These are phyloP conservation scores for Penicillium maclennaniae DNA, from an alignment of 495 filamentous ascomycete genomes.

Conservation along the genomic window DNA sequence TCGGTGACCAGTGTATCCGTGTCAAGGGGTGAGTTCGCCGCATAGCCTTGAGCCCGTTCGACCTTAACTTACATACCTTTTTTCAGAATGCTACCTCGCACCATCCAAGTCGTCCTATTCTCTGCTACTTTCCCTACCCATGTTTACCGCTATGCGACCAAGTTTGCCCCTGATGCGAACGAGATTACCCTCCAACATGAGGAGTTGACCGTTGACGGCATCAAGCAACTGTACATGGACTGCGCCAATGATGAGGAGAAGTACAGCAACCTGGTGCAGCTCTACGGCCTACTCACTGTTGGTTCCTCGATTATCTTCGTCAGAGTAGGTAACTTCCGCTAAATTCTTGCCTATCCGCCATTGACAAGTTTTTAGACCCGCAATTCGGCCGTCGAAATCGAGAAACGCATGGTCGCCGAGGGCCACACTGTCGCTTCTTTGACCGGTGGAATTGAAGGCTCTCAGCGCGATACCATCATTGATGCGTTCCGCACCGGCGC, in stretches of 20 bases:
- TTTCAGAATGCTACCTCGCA: conserved; percentile 60
- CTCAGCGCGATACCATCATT: conserved; percentile 78
- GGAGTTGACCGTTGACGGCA: conserved; percentile 93
- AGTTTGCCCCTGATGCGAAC: conserved; percentile 81
- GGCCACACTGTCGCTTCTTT: conserved; percentile 88
- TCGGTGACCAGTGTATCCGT: conserved; percentile 90
- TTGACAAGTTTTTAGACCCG: conserved; percentile 54
- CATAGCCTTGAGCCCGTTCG: background rate
- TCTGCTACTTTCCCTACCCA: conserved; percentile 91
- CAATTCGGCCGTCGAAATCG: conserved; percentile 74
- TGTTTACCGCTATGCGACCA: conserved; percentile 72
- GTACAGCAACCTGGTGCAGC: conserved; percentile 78
- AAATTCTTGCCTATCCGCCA: conserved; percentile 12
- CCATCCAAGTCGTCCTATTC: conserved; percentile 84
- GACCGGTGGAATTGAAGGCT: conserved; percentile 79
- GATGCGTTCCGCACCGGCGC: conserved; percentile 80
- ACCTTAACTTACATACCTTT: conserved; percentile 9
- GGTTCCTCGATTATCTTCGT: conserved; percentile 98
- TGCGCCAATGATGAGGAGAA: conserved; percentile 76
- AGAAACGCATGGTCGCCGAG: conserved; percentile 78
- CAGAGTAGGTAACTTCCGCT: conserved; percentile 51
- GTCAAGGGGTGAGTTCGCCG: conserved; percentile 66
- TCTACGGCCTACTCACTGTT: conserved; percentile 93
- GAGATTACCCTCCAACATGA: conserved; percentile 82
- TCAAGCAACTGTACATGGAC: conserved; percentile 95